Conservation (phyloP, 2,329 filamentous ascomycete genomes). For the Microascus cirrosus region DNA sequence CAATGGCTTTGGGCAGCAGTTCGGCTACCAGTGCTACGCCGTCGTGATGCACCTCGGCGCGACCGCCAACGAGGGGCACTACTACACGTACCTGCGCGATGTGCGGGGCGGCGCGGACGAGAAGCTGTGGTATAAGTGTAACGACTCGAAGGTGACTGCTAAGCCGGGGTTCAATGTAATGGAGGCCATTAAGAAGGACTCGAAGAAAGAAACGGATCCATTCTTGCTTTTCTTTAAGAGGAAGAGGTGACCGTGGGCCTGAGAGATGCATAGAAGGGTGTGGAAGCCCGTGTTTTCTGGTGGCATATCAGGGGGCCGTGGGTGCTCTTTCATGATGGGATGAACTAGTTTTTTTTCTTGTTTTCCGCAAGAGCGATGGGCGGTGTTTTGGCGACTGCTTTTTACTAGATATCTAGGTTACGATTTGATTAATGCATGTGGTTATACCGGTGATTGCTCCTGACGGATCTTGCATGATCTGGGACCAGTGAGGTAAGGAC, state of each 20-base stretch:
- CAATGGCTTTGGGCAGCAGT: conserved; percentile 39
- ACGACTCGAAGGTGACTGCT: conserved; percentile 29
- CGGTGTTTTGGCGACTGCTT: not conserved
- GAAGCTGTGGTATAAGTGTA: conserved; percentile 33
- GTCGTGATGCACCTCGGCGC: conserved; percentile 68
- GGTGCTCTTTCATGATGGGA: no score
- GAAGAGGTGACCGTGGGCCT: not conserved
- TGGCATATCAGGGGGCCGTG: no score
- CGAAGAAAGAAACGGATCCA: not conserved
- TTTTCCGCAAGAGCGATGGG: not conserved
- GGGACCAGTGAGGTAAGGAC: no score
- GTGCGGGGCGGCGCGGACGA: conserved; percentile 23
- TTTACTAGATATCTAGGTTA: not conserved
- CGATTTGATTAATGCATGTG: no score
- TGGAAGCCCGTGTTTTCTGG: not conserved
- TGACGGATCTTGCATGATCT: no score
- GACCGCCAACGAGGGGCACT: conserved; percentile 60
- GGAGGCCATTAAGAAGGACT: not conserved
- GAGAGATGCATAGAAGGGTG: not conserved
- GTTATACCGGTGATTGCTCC: no score
- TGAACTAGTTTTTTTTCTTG: not conserved
- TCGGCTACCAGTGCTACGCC: conserved; percentile 75
- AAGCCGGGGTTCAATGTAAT: not conserved
- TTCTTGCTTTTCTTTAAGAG: not conserved
- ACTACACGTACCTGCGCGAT: conserved; percentile 57